Evolutionary conservation across 257 asterid genomes (phyloP).

Genomic region (Nemophila menziesii): DNA sequence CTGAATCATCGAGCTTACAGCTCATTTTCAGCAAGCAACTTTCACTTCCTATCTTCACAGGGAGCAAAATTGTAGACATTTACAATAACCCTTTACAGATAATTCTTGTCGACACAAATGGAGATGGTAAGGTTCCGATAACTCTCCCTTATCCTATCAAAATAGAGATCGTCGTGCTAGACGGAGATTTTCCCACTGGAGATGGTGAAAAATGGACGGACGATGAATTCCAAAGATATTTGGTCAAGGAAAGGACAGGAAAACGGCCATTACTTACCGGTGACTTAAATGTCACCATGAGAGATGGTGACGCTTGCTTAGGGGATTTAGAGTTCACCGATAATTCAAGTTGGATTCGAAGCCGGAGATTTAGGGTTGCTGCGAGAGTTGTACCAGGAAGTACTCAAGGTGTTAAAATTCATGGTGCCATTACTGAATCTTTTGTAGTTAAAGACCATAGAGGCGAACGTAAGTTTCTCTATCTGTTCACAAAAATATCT

Average conservation of each 20-base stretch:
- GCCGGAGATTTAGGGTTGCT: conserved; percentile 52
- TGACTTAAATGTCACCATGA: conserved; percentile 28
- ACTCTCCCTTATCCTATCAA: conserved; percentile 25
- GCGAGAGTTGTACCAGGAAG: conserved; percentile 33
- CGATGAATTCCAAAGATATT: conserved; percentile 23
- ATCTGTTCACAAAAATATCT: too few relatives aligned
- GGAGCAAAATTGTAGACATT: conserved; percentile 31
- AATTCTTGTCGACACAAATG: conserved; percentile 21
- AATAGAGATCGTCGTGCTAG: conserved; percentile 45
- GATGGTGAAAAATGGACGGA: conserved; percentile 19
- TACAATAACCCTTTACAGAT: conserved; percentile 36
- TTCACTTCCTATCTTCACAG: conserved; percentile 44
- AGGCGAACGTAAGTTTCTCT: conserved; percentile 47
- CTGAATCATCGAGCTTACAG: conserved; percentile 17
- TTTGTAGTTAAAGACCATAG: conserved; percentile 72
- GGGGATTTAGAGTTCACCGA: conserved; percentile 62
- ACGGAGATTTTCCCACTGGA: conserved; percentile 48
- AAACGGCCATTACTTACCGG: conserved; percentile 57
- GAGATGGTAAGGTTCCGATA: conserved; percentile 8
- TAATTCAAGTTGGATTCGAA: conserved; percentile 69
- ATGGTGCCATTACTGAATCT: conserved; percentile 48
- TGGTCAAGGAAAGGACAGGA: conserved; percentile 48
- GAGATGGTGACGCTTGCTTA: conserved; percentile 32
- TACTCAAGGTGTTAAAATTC: conserved; percentile 8
- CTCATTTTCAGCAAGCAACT: conserved; percentile 25